Base-by-base conservation (phyloP, 257 asterid genomes). In the Salvia miltiorrhiza region DNA sequence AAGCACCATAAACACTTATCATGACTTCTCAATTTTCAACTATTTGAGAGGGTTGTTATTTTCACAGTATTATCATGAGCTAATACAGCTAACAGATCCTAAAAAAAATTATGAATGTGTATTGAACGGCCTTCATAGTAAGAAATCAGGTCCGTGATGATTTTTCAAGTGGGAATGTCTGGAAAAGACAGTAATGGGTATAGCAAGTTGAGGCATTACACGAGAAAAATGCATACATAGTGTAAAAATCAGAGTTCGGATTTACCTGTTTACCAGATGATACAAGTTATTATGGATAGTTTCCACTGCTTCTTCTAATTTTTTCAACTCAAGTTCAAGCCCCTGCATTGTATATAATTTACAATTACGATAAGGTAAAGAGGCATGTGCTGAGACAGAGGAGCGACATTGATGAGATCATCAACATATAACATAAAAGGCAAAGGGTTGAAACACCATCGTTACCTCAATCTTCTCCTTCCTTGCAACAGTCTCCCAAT, bases 401-500 rank as follows among this genome's bases (percentile, higher is more conserved):
- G 12, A 59, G 47, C 0, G 39, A 40, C 4, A 66, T 17, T 43
- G 24, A 14, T 60, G n/a, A 33, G 28, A 37, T 12, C 43, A 73
- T 5, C 14, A 9, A 30, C 45, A 35, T 53, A 24, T 58, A 24
- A 9, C 40, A 21, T 17, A 19, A 21, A 65, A 30, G 57, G 39
- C 57, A 49, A 13, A 8, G 33, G 69, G 5, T 26, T 10, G 35
- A 56, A 47, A 63, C 1, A n/a, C 3, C 11, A 19, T 24, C 40
- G 79, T 8, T 79, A 82, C 99, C 82, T 90, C 87, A 11, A 93
- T 83, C 66, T 90, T 86, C 57, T 93, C 97, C 85, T 93, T 93
- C 83, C 49, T 86, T 20, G 99, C 97, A 73, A 93, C 90, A 3
- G 95, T 77, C 8, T 87, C 92, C 94, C 93, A 93, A 75, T 90